Conservation (phyloP, 257 asterid genomes). For the Penstemon eatonii region DNA sequence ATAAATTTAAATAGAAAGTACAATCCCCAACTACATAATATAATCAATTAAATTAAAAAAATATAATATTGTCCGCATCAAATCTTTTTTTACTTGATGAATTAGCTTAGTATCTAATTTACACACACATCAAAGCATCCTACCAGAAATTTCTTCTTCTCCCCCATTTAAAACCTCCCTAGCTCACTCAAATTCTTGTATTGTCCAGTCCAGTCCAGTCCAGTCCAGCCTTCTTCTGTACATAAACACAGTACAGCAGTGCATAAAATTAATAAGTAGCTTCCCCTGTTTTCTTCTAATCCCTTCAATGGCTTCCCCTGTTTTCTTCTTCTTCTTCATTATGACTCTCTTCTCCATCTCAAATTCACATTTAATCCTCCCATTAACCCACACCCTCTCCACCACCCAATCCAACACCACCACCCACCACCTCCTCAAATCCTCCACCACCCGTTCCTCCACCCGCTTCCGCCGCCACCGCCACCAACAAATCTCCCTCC, state of each 20-base stretch:
- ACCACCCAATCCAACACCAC: constrained; percentile 44
- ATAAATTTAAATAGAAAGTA: too few relatives aligned
- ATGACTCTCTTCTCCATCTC: neutral
- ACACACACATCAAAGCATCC: neutral
- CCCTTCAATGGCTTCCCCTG: constrained; percentile 38
- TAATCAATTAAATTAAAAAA: too few relatives aligned
- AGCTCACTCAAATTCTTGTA: neutral
- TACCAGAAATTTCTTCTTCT: constrained; percentile 18
- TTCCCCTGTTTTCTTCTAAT: constrained; percentile 15
- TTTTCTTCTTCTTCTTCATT: constrained; percentile 27
- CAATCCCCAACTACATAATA: too few relatives aligned
- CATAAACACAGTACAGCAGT: too few relatives aligned
- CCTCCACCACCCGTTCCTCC: constrained; percentile 69
- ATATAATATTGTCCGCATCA: too few relatives aligned
- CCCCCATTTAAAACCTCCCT: neutral
- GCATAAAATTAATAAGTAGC: neutral
- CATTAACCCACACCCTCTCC: constrained; percentile 67
- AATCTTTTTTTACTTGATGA: too few relatives aligned
- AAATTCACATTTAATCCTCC: constrained; percentile 42
- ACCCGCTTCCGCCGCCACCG: constrained; percentile 60
- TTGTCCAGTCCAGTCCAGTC: neutral
- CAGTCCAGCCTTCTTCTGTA: neutral
- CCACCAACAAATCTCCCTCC: constrained; percentile 75
- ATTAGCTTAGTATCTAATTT: too few relatives aligned
- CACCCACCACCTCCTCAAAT: constrained; percentile 78